phyloP scores from a whole-genome alignment of 371 early-diverging fungal species.

The Mortierella sp. region DNA sequence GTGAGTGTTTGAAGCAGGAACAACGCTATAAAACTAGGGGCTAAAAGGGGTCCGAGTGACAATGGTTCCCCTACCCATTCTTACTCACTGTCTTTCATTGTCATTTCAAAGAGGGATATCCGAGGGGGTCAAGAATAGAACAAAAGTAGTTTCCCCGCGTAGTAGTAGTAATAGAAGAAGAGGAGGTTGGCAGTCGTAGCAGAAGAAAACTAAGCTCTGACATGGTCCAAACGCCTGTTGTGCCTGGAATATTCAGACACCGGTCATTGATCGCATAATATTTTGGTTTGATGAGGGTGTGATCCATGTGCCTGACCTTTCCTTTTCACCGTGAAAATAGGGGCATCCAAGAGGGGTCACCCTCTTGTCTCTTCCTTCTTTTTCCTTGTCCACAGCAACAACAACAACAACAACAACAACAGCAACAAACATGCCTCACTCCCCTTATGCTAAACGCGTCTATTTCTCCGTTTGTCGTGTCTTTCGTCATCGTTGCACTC shows the following conservation, averaged over 20 bases:
- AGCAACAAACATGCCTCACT: neutral
- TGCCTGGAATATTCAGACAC: neutral
- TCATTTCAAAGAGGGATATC: neutral
- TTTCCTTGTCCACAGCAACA: neutral
- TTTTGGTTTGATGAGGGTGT: neutral
- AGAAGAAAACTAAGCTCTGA: neutral
- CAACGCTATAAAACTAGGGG: neutral
- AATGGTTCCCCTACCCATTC: neutral
- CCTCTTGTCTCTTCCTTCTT: neutral
- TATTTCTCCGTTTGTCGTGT: neutral
- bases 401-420: neutral
- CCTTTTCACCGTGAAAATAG: neutral
- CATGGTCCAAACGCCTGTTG: constrained; percentile 2
- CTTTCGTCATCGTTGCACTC: neutral
- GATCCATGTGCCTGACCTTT: constrained; percentile 4
- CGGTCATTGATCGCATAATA: neutral
- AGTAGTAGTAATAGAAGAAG: neutral
- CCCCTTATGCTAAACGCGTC: neutral
- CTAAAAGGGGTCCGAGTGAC: neutral
- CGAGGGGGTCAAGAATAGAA: neutral
- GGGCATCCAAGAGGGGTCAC: neutral
- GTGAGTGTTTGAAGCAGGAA: neutral
- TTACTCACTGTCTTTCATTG: neutral
- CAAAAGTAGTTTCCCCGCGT: neutral
- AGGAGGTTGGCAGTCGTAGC: too few relatives aligned